Conservation (phyloP, 768 basidiomycete genomes). For the Suillus alpinus region DNA sequence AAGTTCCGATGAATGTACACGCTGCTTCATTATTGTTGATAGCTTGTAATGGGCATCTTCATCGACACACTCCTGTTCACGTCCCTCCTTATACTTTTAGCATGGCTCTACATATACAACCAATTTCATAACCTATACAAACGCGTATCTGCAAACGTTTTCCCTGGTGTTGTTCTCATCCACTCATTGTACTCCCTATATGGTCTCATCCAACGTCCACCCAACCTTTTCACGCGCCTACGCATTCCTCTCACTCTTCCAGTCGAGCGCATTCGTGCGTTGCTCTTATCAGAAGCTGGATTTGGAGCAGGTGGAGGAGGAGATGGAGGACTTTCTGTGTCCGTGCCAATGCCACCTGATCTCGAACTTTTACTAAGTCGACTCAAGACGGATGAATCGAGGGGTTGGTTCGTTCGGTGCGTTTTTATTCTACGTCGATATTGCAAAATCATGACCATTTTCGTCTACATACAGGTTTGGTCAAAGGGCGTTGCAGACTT, state of each 20-base stretch:
- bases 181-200: conserved; percentile 54
- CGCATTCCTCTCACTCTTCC: conserved; percentile 53
- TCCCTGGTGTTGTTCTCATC: conserved; percentile 42
- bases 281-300: conserved; percentile 43
- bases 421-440: conserved; percentile 11
- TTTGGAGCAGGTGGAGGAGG: conserved; percentile 23
- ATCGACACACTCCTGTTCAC: background rate
- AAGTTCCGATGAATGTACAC: background rate
- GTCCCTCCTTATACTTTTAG: conserved; percentile 11
- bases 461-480: conserved; percentile 50
- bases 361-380: conserved; percentile 53
- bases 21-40: background rate
- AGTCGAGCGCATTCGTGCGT: conserved; percentile 47
- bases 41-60: background rate
- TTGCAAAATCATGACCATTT: conserved; percentile 3
- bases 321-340: conserved; percentile 9
- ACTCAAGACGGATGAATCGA: conserved; percentile 54
- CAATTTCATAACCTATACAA: conserved; percentile 10
- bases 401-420: conserved; percentile 59
- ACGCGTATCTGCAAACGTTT: conserved; percentile 13
- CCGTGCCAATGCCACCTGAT: conserved; percentile 38
- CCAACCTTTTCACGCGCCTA: conserved; percentile 59
- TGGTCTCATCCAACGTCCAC: conserved; percentile 46
- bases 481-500: conserved; percentile 59
- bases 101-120: conserved; percentile 11